phyloP scores from a whole-genome alignment of 2,329 filamentous ascomycete genomes.

The Fusarium oligoseptatum region DNA sequence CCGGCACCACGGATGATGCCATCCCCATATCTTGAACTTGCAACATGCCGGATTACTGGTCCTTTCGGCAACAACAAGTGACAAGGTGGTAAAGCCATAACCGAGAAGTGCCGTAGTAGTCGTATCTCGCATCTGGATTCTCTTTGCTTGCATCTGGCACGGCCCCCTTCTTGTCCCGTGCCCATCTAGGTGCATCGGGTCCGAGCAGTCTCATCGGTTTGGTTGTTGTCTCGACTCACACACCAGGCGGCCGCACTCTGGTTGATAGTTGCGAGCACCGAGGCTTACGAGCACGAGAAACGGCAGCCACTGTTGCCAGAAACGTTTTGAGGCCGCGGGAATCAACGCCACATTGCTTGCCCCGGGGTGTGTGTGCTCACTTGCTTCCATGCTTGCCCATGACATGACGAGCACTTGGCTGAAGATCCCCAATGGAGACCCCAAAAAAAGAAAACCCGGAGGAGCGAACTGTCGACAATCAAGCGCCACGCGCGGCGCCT shows the following conservation, averaged over 20 bases:
- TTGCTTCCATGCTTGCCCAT: conserved; percentile 1
- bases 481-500: conserved; percentile 41
- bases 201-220: not conserved
- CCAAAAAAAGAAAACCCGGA: conserved; percentile 12
- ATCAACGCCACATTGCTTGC: not conserved
- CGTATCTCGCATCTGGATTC: not conserved
- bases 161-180: conserved; percentile 21
- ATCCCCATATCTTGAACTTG: conserved; percentile 9
- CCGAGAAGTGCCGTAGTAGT: conserved; percentile 22
- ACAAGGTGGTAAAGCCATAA: not conserved
- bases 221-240: not conserved
- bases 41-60: conserved; percentile 8
- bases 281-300: not conserved
- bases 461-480: conserved; percentile 34
- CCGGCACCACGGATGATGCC: conserved; percentile 1
- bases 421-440: conserved; percentile 3
- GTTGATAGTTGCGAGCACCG: not conserved
- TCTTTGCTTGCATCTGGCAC: conserved; percentile 16
- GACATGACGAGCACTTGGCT: not conserved
- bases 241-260: not conserved
- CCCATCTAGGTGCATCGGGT: not conserved
- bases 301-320: not conserved
- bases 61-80: not conserved
- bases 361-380: not conserved
- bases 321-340: conserved; percentile 1